Percentiles rank a stretch among this genome's conserved stretches.
Evolutionary conservation across 176 grass and related monocot genomes (phyloP).

Genomic region (Saccharum spontaneum): DNA sequence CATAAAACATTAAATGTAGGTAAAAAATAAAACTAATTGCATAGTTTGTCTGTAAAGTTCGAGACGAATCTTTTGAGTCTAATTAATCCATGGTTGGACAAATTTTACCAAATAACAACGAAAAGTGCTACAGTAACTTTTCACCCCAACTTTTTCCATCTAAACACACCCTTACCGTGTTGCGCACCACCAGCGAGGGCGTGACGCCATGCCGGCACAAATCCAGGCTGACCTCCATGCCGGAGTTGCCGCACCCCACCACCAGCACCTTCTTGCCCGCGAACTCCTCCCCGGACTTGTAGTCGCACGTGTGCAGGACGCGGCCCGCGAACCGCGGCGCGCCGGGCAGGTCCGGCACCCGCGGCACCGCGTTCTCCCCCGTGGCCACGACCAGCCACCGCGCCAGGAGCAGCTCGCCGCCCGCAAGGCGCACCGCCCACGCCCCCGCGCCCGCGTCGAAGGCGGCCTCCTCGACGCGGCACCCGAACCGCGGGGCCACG

Average conservation of each 20-base stretch:
- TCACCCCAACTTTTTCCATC: too few species aligned
- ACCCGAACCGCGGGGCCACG: slow-evolving; percentile 62
- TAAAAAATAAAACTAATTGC: too few species aligned
- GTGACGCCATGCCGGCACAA: slow-evolving; percentile 68
- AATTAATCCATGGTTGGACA: too few species aligned
- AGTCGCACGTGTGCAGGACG: slow-evolving; percentile 70
- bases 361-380: slow-evolving; percentile 91
- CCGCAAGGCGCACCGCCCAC: slow-evolving; percentile 56
- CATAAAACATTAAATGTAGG: too few species aligned
- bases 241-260: slow-evolving; percentile 92
- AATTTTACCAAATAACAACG: too few species aligned
- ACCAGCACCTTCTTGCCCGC: slow-evolving; percentile 75
- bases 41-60: too few species aligned
- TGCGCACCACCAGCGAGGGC: slow-evolving; percentile 81
- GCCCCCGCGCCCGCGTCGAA: slow-evolving; percentile 48
- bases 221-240: slow-evolving; percentile 98
- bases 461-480: slow-evolving; percentile 56
- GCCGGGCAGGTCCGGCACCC: slow-evolving; percentile 45
- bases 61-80: too few species aligned
- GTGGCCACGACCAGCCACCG: slow-evolving; percentile 89
- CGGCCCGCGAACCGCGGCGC: slow-evolving; percentile 43
- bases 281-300: slow-evolving; percentile 83
- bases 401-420: slow-evolving; percentile 42
- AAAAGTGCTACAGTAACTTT: too few species aligned
- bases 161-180: slow-evolving; percentile 90